Evolutionary conservation across 208 protist species (phyloP).

Genomic region (Kentomonas sorsogonicus): DNA sequence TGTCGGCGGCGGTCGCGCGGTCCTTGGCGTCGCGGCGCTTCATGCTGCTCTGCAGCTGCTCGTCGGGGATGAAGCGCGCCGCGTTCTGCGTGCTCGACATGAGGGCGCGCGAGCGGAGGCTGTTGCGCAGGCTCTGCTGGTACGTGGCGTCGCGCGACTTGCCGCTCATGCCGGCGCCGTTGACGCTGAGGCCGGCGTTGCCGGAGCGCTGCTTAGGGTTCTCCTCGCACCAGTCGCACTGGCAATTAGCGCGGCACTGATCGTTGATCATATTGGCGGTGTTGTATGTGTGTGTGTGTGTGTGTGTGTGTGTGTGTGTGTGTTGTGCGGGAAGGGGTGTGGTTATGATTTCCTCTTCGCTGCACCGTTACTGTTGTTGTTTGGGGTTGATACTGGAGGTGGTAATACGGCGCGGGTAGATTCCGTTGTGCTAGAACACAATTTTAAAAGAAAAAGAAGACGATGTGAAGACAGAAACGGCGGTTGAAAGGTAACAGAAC

Average conservation of each 20-base stretch:
- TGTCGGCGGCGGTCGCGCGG: constrained; percentile 34
- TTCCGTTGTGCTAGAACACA: no score
- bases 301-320: neutral
- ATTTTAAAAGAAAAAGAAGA: no score
- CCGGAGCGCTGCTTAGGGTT: neutral
- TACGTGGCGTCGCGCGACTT: constrained; percentile 70
- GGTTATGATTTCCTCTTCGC: no score
- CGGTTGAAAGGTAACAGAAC: no score
- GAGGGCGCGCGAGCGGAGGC: constrained; percentile 44
- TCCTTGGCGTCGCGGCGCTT: constrained; percentile 63
- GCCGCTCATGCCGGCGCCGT: neutral
- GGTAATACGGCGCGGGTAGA: no score
- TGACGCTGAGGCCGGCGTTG: neutral
- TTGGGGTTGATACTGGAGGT: no score
- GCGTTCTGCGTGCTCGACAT: constrained; percentile 65
- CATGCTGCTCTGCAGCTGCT: constrained; percentile 73
- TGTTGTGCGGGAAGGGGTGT: no score
- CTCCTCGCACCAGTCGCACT: constrained; percentile 66
- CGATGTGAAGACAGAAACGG: no score
- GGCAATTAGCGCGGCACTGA: constrained; percentile 77
- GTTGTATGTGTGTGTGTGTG: neutral
- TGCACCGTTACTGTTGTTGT: no score
- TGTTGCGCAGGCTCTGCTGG: constrained; percentile 54
- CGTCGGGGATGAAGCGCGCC: constrained; percentile 68
- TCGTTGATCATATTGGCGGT: constrained; percentile 53